Conservation (phyloP, 2,329 filamentous ascomycete species). For the Drechslera avenae region DNA sequence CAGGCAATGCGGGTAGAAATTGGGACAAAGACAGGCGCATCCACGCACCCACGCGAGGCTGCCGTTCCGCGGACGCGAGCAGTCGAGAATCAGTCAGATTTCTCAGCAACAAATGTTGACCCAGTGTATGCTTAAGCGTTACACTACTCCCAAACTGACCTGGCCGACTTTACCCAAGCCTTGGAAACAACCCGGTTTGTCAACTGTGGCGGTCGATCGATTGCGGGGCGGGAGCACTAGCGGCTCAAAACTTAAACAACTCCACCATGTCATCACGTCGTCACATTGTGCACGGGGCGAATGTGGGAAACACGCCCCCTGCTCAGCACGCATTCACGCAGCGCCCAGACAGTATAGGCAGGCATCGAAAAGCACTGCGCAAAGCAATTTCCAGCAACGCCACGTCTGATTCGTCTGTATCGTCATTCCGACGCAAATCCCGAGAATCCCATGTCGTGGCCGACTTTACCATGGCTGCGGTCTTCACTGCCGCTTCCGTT, state of each 20-base stretch:
- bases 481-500: slow-evolving; percentile 30
- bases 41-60: slow-evolving; percentile 6
- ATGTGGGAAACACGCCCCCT: slow-evolving; percentile 13
- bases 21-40: neutral
- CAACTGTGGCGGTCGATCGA: slow-evolving; percentile 1
- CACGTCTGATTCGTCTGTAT: slow-evolving; percentile 21
- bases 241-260: slow-evolving; percentile 25
- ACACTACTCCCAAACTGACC: slow-evolving; percentile 2
- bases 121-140: slow-evolving; percentile 9
- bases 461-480: slow-evolving; percentile 24
- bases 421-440: slow-evolving; percentile 13
- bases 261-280: slow-evolving; percentile 42
- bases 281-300: slow-evolving; percentile 32
- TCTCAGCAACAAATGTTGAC: slow-evolving; percentile 14
- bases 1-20: neutral
- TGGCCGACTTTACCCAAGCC: slow-evolving; percentile 2
- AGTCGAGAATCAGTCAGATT: slow-evolving; percentile 11
- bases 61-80: slow-evolving; percentile 14
- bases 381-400: slow-evolving; percentile 1
- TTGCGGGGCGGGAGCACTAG: slow-evolving; percentile 21
- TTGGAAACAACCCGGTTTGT: slow-evolving; percentile 8
- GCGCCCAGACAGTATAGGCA: slow-evolving; percentile 8
- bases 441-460: slow-evolving; percentile 25
- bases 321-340: slow-evolving; percentile 26
- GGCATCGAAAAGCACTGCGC: slow-evolving; percentile 8